These are phyloP conservation scores for Nicotiana attenuata DNA, from an alignment of 257 asterid genomes.

Conservation along the genomic window DNA sequence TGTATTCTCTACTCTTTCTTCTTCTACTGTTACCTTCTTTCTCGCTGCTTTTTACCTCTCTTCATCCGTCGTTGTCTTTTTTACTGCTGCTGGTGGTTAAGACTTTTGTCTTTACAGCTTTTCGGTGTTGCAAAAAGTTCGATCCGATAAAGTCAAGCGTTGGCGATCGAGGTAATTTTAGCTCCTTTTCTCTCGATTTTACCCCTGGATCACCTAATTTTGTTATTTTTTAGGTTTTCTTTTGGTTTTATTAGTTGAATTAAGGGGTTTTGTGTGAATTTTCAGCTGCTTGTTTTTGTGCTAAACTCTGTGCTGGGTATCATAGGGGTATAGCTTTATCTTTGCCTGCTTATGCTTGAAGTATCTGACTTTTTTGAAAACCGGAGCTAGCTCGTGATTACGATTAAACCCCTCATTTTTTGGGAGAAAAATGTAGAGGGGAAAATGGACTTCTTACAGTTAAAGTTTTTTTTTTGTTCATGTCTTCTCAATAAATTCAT, in stretches of 20 bases:
- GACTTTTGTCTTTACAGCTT: slow-evolving; percentile 15
- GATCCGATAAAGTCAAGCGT: slow-evolving; percentile 35
- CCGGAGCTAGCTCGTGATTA: not conserved
- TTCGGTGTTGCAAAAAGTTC: slow-evolving; percentile 6
- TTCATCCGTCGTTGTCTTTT: slow-evolving; percentile 27
- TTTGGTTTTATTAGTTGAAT: not conserved
- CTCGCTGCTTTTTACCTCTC: slow-evolving; percentile 17
- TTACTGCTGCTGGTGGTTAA: slow-evolving; percentile 2
- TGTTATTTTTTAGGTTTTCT: not conserved
- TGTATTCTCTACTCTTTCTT: not conserved
- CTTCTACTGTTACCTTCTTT: not conserved
- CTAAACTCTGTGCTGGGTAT: not conserved
- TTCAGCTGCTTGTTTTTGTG: not conserved
- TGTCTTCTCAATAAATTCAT: not conserved
- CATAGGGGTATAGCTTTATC: not conserved
- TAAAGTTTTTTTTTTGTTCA: not conserved
- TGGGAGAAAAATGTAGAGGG: not conserved
- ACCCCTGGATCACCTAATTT: slow-evolving; percentile 20
- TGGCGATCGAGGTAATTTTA: slow-evolving; percentile 48
- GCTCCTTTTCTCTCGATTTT: slow-evolving; percentile 13
- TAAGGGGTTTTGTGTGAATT: not conserved
- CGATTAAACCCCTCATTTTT: not conserved
- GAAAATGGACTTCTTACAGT: not conserved
- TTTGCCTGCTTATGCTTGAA: not conserved
- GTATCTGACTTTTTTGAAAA: not conserved